Evolutionary conservation across 2,329 filamentous ascomycete genomes (phyloP), one percentile per base, ranked within the genome.

Genomic region (Xylariaceae sp.): DNA sequence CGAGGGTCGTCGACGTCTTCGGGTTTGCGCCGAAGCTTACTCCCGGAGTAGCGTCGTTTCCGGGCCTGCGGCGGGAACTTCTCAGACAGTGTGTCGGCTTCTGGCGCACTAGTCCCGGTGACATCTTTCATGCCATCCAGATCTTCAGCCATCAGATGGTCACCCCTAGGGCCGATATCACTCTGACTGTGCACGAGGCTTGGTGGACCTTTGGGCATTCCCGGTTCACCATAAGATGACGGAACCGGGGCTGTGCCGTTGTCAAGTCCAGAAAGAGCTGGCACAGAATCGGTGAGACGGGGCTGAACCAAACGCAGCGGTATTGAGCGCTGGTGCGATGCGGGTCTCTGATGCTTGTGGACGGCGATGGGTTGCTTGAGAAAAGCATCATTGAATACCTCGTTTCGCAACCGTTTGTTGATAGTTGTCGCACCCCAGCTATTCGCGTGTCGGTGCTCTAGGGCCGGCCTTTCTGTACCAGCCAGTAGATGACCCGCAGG

Each of bases 371-470:
- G 79, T 33, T 88, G 83, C 38, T 88, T 86, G 27, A 87, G 67
- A 51, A 95, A 95, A 0, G 90, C 90, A 54, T 95, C 89, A 24
- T 88, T 85, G 52, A 95, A 82, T 1, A 95, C 88, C 56, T 94
- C 86, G 54, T 94, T 90, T 39, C 89, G 81, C 24, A 96, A 62
- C 38, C 81, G 78, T 49, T 84, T 83, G 55, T 96, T 96, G 38
- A 95, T 84, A 15, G 83, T 89, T 0, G 89, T 95, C 12, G 88
- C 87, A 6, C 90, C 89, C 89, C 90, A 95, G 50, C 77, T 80
- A 44, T 75, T 75, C 6, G 75, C 71, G 49, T 71, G 68, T 14
- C 72, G 65, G 27, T 76, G 67, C 16, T 75, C 70, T 38, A 80
- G 49, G 3, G 49, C 55, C 4, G 70, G 69, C 15, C 68, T 49